A percentile compares a stretch with the other conserved stretches of the same genome.
phyloP scores from a whole-genome alignment of 768 basidiomycete species.

The Amanita molliuscula region DNA sequence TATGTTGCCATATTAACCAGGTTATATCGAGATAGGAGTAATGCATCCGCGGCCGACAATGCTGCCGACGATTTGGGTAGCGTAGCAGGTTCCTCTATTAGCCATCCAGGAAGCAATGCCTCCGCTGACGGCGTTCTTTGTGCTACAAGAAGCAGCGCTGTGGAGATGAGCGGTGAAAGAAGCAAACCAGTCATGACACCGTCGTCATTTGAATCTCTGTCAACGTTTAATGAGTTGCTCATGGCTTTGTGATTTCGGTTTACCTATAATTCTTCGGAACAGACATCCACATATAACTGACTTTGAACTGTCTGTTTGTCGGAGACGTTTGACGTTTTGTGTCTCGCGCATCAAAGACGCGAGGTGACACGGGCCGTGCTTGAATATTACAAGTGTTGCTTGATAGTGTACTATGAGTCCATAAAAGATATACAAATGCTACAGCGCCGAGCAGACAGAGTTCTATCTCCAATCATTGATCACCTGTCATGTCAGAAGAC shows the following conservation, averaged over 20 bases:
- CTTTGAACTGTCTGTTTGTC: slow-evolving; percentile 34
- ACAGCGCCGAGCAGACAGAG: slow-evolving; percentile 41
- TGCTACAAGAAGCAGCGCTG: slow-evolving; percentile 48
- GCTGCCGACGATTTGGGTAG: slow-evolving; percentile 32
- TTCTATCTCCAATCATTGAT: slow-evolving; percentile 28
- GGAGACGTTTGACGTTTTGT: slow-evolving; percentile 23
- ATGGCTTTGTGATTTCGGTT: slow-evolving; percentile 8
- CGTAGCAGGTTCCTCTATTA: slow-evolving; percentile 61
- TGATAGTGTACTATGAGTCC: slow-evolving; percentile 45
- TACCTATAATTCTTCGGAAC: slow-evolving; percentile 83
- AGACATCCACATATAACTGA: slow-evolving; percentile 83
- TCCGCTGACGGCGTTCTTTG: slow-evolving; percentile 16
- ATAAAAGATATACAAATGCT: slow-evolving; percentile 51
- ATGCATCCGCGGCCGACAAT: slow-evolving; percentile 38
- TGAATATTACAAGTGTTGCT: slow-evolving; percentile 11
- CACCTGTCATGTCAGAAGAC: slow-evolving; percentile 4
- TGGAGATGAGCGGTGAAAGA: slow-evolving; percentile 73
- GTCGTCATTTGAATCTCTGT: slow-evolving; percentile 74
- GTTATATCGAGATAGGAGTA: slow-evolving; percentile 61
- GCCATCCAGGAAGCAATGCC: slow-evolving; percentile 56
- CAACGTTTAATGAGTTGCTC: background rate
- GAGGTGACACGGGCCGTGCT: slow-evolving; percentile 29
- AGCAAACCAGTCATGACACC: slow-evolving; percentile 77
- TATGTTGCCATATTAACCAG: slow-evolving; percentile 73
- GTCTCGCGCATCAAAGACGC: slow-evolving; percentile 29